Evolutionary conservation across 495 filamentous ascomycete species (phyloP), one percentile per base, ranked within the genome.

Genomic region (Penicillium verhagenii): DNA sequence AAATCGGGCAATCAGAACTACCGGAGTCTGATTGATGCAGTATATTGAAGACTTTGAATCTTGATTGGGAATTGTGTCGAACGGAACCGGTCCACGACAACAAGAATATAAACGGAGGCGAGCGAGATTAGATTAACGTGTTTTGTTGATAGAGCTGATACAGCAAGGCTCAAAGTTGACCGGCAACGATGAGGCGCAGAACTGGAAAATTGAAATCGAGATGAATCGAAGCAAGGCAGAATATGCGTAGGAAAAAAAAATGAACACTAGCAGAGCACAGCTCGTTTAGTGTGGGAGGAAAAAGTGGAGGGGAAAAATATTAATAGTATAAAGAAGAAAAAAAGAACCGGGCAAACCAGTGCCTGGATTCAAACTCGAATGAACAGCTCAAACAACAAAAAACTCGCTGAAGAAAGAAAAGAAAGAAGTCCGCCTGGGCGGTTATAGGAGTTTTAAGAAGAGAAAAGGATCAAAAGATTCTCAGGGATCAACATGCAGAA

Each of bases 351-450:
- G 74, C 76, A 67, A 81, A 71, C 70, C 71, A 76, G 75, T 74
- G 69, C 69, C 70, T 63, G 71, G 72, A 66, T 72, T 72, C 75
- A 75, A 69, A 77, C 73, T 68, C 78, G 76, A 79, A 67, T 58
- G 60, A 57, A 66, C 73, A 88, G 80, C 79, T 86, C 80, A 76
- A 78, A 74, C 74, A 81, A 83, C 85, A 84, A 84, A 75, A n/a
- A 79, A 79, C 87, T 89, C 89, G 87, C 87, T 86, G 82, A 78
- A 81, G 85, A 86, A 75, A 78, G 61, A 68, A 82, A 85, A 68
- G 61, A 58, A 59, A 60, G 61, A 47, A 68, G 54, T 71, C 60
- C 59, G 65, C 58, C 66, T 75, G 61, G 67, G 69, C 69, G 64
- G 69, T 68, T 80, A 61, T 62, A 50, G 20, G 57, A 50, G 48